Percentiles rank a stretch among this genome's conserved stretches.
These are phyloP conservation scores for Plasmopara halstedii DNA, from an alignment of 352 stramenopile genomes.

Conservation along the genomic window DNA sequence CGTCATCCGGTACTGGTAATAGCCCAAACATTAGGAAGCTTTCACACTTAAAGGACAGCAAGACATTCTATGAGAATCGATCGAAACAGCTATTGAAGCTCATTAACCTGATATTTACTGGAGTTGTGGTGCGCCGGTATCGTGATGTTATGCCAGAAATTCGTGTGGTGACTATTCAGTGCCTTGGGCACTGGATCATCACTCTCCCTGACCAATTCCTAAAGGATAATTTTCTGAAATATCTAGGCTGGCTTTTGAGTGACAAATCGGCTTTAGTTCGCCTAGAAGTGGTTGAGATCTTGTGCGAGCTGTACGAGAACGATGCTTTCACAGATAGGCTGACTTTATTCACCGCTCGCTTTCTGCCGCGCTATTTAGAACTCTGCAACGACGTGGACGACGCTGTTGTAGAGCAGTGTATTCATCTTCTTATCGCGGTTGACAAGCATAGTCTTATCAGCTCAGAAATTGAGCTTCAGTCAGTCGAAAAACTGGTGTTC, in stretches of 20 bases:
- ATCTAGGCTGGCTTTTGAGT: conserved; percentile 92
- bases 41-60: conserved; percentile 54
- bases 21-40: conserved; percentile 36
- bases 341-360: conserved; percentile 73
- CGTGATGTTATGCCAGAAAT: conserved; percentile 92
- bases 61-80: conserved; percentile 55
- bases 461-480: conserved; percentile 64
- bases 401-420: conserved; percentile 54
- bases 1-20: conserved; percentile 26
- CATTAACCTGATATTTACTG: conserved; percentile 65
- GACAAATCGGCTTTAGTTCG: conserved; percentile 87
- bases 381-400: conserved; percentile 78
- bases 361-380: conserved; percentile 70
- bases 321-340: conserved; percentile 55
- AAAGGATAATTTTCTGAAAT: conserved; percentile 93
- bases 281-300: conserved; percentile 67
- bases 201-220: conserved; percentile 87
- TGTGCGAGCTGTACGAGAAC: conserved; percentile 80
- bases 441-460: conserved; percentile 79
- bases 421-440: conserved; percentile 69
- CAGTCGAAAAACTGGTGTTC: conserved; percentile 79
- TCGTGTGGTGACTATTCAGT: conserved; percentile 70
- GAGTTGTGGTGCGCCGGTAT: conserved; percentile 76
- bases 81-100: conserved; percentile 47
- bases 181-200: conserved; percentile 79